Evolutionary conservation across 441 rosid species (phyloP).

Genomic region (Francoa sonchifolia): DNA sequence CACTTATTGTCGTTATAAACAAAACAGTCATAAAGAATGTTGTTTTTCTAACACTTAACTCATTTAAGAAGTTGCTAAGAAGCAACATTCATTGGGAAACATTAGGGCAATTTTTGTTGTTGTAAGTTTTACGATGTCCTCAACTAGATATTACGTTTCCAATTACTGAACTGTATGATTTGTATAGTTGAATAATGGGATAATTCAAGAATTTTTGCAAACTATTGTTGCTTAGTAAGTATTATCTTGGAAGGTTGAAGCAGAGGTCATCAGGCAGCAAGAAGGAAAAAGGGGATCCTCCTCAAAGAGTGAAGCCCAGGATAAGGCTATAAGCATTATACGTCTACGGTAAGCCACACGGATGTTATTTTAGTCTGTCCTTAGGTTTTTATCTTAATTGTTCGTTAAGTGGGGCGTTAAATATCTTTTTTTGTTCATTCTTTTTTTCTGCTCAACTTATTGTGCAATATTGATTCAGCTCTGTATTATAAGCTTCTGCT

Average conservation of each 20-base stretch:
- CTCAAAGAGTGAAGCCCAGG: conserved; percentile 93
- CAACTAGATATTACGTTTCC: not conserved
- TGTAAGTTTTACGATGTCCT: too few relatives aligned
- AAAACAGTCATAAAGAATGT: not conserved
- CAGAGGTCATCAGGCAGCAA: conserved; percentile 51
- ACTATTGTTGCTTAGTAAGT: conserved; percentile 5
- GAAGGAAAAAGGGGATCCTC: conserved; percentile 71
- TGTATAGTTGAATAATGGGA: not conserved
- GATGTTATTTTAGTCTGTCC: conserved; percentile 1
- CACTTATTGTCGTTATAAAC: conserved; percentile 1
- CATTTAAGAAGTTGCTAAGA: not conserved
- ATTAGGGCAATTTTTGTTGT: too few relatives aligned
- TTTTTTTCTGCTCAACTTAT: conserved; percentile 2
- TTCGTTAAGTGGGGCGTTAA: not conserved
- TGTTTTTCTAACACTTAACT: not conserved
- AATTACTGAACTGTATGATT: not conserved
- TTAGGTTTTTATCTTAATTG: not conserved
- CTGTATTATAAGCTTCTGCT: conserved; percentile 7
- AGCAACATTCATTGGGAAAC: not conserved
- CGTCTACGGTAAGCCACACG: conserved; percentile 49
- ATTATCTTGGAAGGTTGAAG: conserved; percentile 62
- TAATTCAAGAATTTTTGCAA: not conserved
- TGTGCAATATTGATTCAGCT: conserved; percentile 3
- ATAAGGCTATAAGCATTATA: conserved; percentile 64
- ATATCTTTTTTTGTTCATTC: not conserved